phyloP scores from a whole-genome alignment of 768 basidiomycete species.

The Pleurotus tuoliensis region DNA sequence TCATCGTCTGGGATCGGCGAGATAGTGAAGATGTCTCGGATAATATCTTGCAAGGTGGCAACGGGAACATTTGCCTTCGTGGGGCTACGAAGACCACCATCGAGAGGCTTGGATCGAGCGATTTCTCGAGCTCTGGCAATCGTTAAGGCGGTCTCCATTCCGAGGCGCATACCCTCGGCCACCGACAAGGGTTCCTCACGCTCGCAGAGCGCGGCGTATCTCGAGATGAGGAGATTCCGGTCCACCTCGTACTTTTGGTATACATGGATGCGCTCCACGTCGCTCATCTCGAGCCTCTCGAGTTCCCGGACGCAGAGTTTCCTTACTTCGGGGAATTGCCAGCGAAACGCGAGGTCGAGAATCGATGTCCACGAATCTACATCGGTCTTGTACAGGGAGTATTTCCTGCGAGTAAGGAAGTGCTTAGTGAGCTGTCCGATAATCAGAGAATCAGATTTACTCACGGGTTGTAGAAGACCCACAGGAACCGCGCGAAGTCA shows the following conservation, averaged over 20 bases:
- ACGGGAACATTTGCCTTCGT: slow-evolving; percentile 27
- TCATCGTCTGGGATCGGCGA: neutral
- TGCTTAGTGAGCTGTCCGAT: neutral
- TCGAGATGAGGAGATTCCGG: slow-evolving; percentile 40
- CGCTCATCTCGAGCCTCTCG: slow-evolving; percentile 35
- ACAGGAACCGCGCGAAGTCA: slow-evolving; percentile 45
- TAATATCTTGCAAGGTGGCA: slow-evolving; percentile 28
- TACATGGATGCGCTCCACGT: slow-evolving; percentile 35
- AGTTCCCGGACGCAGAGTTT: slow-evolving; percentile 57
- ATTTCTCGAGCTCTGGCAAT: slow-evolving; percentile 54
- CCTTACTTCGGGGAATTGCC: slow-evolving; percentile 55
- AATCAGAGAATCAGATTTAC: slow-evolving; percentile 15
- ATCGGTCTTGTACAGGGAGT: slow-evolving; percentile 49
- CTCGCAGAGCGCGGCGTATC: slow-evolving; percentile 49
- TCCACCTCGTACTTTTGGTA: slow-evolving; percentile 55
- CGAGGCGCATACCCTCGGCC: slow-evolving; percentile 53
- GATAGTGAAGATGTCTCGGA: slow-evolving; percentile 30
- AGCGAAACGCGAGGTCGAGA: slow-evolving; percentile 52
- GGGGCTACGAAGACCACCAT: slow-evolving; percentile 31
- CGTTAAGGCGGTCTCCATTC: slow-evolving; percentile 48
- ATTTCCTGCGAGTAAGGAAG: slow-evolving; percentile 34
- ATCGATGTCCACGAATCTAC: slow-evolving; percentile 56
- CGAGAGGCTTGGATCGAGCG: slow-evolving; percentile 28
- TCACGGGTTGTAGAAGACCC: slow-evolving; percentile 56
- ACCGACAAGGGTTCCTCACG: slow-evolving; percentile 47